Evolutionary conservation across 2,329 filamentous ascomycete species (phyloP).

Genomic region (Colletotrichum tanaceti): DNA sequence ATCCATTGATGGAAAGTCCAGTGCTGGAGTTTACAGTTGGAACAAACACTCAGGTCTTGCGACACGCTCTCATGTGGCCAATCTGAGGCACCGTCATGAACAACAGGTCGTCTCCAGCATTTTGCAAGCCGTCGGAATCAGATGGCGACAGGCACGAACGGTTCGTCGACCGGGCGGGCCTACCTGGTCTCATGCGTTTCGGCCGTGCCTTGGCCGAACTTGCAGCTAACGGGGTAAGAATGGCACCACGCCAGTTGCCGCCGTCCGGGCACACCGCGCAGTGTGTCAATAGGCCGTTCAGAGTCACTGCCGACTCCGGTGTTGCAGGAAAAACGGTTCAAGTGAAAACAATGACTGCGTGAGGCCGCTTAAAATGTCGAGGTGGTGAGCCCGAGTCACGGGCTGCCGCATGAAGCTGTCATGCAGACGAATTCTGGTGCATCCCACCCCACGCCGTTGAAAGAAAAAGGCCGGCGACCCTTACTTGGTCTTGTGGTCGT

Average conservation of each 20-base stretch:
- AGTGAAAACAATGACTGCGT: neutral
- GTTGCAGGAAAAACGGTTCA: neutral
- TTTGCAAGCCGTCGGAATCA: conserved; percentile 1
- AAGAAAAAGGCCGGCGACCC: neutral
- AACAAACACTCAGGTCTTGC: neutral
- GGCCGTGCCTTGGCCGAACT: conserved; percentile 21
- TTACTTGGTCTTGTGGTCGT: neutral
- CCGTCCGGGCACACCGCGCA: conserved; percentile 11
- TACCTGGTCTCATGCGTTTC: conserved; percentile 16
- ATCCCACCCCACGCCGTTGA: conserved; percentile 8
- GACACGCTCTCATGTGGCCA: neutral
- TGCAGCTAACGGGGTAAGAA: conserved; percentile 14
- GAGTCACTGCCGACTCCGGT: neutral
- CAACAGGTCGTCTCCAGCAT: neutral
- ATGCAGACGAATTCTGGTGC: conserved; percentile 7
- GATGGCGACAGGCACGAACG: neutral
- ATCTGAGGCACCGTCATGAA: neutral
- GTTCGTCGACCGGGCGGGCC: conserved; percentile 11
- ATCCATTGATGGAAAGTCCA: neutral
- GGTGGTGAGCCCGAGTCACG: neutral
- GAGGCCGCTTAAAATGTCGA: neutral
- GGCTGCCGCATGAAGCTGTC: conserved; percentile 2
- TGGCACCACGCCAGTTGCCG: conserved; percentile 12
- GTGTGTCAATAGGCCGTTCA: no score
- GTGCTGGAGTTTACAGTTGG: no score